Conservation (phyloP, 2,329 filamentous ascomycete genomes). For the Fusarium stilboides region DNA sequence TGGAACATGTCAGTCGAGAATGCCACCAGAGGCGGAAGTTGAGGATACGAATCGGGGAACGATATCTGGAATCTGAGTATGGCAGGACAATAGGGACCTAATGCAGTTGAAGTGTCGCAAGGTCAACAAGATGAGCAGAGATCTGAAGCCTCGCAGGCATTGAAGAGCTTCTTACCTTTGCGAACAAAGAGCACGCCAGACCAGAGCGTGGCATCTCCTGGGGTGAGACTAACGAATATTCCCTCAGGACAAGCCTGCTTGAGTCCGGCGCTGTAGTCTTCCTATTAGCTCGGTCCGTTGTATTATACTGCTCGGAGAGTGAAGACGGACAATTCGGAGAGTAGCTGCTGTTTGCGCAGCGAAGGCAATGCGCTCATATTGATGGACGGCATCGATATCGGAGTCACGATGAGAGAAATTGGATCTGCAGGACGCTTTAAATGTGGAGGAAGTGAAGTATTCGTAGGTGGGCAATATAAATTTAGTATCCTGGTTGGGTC, state of each 20-base stretch:
- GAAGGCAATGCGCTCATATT: slow-evolving; percentile 66
- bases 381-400: slow-evolving; percentile 59
- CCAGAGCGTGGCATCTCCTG: slow-evolving; percentile 87
- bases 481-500: not conserved
- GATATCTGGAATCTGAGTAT: slow-evolving; percentile 91
- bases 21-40: slow-evolving; percentile 84
- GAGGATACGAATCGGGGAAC: slow-evolving; percentile 86
- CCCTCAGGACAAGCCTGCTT: slow-evolving; percentile 88
- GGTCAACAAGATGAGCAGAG: not conserved
- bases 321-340: slow-evolving; percentile 82
- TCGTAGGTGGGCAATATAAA: not conserved
- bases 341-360: slow-evolving; percentile 80
- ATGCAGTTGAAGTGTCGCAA: not conserved
- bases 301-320: slow-evolving; percentile 6
- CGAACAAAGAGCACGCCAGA: slow-evolving; percentile 92
- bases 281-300: slow-evolving; percentile 45
- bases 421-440: not conserved
- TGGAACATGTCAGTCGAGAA: slow-evolving; percentile 97
- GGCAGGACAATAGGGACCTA: slow-evolving; percentile 90
- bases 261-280: slow-evolving; percentile 75
- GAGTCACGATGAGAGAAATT: not conserved
- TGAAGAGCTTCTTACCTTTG: slow-evolving; percentile 73
- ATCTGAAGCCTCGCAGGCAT: too few species aligned
- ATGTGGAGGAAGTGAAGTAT: not conserved
- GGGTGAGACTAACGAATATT: slow-evolving; percentile 87